Evolutionary conservation across 352 stramenopile genomes (phyloP).

Genomic region (Phytophthora hybrid): DNA sequence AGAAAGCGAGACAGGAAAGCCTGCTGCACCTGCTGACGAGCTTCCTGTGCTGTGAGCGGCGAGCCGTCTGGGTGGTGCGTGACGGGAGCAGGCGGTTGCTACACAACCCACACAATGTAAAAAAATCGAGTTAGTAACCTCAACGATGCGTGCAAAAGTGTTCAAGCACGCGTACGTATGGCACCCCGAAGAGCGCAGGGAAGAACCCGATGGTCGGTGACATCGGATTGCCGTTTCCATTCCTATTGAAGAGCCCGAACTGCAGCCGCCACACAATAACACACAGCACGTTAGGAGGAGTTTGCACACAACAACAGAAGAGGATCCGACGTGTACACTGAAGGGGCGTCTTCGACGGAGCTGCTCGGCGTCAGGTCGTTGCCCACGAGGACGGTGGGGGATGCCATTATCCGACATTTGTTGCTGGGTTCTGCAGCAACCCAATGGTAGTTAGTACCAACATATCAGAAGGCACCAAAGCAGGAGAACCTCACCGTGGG

Average conservation of each 20-base stretch:
- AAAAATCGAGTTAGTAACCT: not conserved
- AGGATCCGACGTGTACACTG: constrained; percentile 42
- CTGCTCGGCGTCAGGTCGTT: constrained; percentile 69
- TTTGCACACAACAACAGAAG: no score
- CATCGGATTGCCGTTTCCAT: constrained; percentile 49
- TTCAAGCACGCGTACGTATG: constrained; percentile 45
- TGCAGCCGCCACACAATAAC: constrained; percentile 1
- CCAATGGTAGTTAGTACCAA: not conserved
- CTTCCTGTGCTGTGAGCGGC: constrained; percentile 59
- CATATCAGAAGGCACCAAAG: not conserved
- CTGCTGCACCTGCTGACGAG: constrained; percentile 74
- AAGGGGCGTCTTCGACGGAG: constrained; percentile 58
- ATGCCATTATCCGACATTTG: constrained; percentile 44
- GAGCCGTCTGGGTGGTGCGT: constrained; percentile 55
- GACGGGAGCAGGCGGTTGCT: constrained; percentile 51
- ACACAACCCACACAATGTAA: constrained; percentile 1
- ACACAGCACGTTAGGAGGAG: not conserved
- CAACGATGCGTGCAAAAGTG: not conserved
- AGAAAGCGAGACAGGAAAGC: constrained; percentile 78
- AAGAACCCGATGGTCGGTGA: constrained; percentile 87
- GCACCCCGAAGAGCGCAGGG: constrained; percentile 82
- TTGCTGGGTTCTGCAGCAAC: constrained; percentile 34
- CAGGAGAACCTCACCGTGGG: constrained; percentile 44
- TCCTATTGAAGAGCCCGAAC: constrained; percentile 52
- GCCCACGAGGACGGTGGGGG: constrained; percentile 64